Percentiles rank a stretch among this genome's conserved stretches.
Conservation (phyloP, 2,329 filamentous ascomycete genomes). For the Colletotrichum orchidophilum region DNA sequence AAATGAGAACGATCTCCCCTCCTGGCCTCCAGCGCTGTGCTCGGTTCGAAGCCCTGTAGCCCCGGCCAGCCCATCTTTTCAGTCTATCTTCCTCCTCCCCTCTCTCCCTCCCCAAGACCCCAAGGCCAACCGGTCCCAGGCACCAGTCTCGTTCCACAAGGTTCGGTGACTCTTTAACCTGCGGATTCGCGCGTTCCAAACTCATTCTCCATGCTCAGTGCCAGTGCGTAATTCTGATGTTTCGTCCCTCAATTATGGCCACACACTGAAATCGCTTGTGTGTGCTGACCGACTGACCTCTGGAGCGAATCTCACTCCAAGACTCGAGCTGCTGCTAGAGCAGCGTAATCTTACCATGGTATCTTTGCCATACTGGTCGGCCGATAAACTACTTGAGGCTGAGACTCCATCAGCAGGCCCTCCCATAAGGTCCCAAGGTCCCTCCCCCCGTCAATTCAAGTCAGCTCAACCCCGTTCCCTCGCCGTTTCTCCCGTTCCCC, state of each 20-base stretch:
- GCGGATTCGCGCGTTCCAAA: neutral
- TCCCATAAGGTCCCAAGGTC: conserved; percentile 34
- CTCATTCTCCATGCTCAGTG: neutral
- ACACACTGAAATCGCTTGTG: neutral
- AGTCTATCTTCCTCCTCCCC: conserved; percentile 14
- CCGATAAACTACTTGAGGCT: conserved; percentile 44
- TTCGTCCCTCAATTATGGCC: neutral
- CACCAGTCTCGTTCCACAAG: conserved; percentile 24
- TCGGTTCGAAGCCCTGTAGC: conserved; percentile 10
- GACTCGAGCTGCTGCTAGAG: neutral
- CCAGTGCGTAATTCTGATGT: neutral
- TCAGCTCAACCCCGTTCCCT: conserved; percentile 9
- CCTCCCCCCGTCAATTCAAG: conserved; percentile 18
- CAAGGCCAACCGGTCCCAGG: conserved; percentile 4
- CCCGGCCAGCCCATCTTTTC: neutral
- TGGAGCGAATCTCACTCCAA: neutral
- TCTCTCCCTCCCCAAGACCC: neutral
- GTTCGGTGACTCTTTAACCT: conserved; percentile 29
- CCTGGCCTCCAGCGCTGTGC: conserved; percentile 5
- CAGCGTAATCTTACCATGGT: neutral
- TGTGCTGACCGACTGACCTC: neutral
- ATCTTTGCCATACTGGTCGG: conserved; percentile 13
- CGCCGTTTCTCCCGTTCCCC: conserved; percentile 3
- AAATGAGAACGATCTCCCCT: conserved; percentile 8
- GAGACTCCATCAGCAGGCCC: conserved; percentile 53